Conservation (phyloP, 148 eudicot species). For the Diospyros lotus region DNA sequence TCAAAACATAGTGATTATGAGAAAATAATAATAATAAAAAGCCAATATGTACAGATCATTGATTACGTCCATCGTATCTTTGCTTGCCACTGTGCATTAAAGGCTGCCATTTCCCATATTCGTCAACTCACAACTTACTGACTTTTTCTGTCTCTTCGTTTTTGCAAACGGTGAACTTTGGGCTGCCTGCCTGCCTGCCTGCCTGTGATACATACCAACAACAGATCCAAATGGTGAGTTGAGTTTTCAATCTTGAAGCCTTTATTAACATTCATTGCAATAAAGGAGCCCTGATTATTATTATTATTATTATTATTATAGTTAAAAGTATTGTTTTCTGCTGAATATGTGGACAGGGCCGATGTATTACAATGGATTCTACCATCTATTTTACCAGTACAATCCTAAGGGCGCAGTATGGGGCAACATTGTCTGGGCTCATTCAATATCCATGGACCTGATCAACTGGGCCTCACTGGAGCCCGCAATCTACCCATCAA, state of each 20-base stretch:
- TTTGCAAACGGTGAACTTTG: slow-evolving; percentile 1
- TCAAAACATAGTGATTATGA: too few relatives aligned
- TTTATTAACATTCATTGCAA: background rate
- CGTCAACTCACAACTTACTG: too few relatives aligned
- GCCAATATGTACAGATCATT: too few relatives aligned
- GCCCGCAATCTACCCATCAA: slow-evolving; percentile 47
- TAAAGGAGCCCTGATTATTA: background rate
- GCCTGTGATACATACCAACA: background rate
- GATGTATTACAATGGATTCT: slow-evolving; percentile 57
- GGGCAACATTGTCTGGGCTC: slow-evolving; percentile 87
- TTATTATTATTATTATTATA: background rate
- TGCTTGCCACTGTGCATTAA: too few relatives aligned
- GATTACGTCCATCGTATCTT: too few relatives aligned
- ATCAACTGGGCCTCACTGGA: slow-evolving; percentile 50
- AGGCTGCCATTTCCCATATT: too few relatives aligned
- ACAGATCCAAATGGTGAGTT: slow-evolving; percentile 80
- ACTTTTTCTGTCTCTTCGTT: background rate
- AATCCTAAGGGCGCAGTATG: slow-evolving; percentile 59
- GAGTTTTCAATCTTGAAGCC: slow-evolving; percentile 7
- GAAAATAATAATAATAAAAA: too few relatives aligned
- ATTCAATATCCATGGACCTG: slow-evolving; percentile 50
- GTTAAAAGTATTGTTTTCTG: background rate
- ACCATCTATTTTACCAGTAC: slow-evolving; percentile 48
- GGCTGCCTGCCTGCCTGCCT: background rate
- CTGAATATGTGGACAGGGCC: slow-evolving; percentile 38